phyloP scores from a whole-genome alignment of 345 rosid genomes.

The Eucalyptus sp. region DNA sequence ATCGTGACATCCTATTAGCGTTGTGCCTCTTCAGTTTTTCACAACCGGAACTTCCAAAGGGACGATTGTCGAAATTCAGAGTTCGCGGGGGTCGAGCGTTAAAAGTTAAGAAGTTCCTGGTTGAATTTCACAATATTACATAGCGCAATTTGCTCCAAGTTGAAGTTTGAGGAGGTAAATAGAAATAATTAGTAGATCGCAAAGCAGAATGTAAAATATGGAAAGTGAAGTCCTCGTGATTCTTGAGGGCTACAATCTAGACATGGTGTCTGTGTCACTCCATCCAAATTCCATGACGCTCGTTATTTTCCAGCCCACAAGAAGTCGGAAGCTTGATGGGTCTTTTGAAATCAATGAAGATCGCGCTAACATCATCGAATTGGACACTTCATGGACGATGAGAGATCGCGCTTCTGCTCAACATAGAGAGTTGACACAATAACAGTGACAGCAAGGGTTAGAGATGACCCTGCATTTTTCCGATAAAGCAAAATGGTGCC shows the following conservation, averaged over 20 bases:
- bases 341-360: background rate
- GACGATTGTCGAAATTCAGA: background rate
- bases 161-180: background rate
- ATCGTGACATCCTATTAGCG: no score
- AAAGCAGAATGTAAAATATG: background rate
- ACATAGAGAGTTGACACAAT: background rate
- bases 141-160: background rate
- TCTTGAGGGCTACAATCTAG: background rate
- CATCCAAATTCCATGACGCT: background rate
- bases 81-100: background rate
- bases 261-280: background rate
- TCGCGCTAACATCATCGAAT: background rate
- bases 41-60: background rate
- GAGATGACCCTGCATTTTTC: background rate
- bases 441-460: background rate
- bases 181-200: background rate
- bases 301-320: background rate
- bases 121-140: background rate
- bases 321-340: background rate
- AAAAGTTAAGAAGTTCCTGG: fast-evolving
- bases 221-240: background rate
- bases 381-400: background rate
- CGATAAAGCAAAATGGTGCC: background rate
- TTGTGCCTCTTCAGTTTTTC: no score
- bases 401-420: background rate